Evolutionary conservation across 805 yeast genomes (phyloP).

Genomic region (Candida pseudoglaebosa): DNA sequence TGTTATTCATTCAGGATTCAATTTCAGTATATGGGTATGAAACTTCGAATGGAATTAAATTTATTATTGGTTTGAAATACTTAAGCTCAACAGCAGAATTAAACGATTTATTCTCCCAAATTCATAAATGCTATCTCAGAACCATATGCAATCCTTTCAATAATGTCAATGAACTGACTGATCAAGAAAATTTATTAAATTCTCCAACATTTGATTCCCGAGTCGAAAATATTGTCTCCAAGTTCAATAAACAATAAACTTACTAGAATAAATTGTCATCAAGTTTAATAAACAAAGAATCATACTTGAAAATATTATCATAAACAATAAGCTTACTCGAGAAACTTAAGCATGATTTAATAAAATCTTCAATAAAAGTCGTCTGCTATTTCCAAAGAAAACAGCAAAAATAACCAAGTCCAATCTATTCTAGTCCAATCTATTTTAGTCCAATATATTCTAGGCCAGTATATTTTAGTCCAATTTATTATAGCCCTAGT

Average conservation of each 20-base stretch:
- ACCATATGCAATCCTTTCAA: conserved; percentile 63
- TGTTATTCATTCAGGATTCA: conserved; percentile 65
- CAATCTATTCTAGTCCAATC: too few species aligned
- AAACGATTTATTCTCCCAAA: conserved; percentile 21
- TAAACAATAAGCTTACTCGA: too few species aligned
- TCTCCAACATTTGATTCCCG: conserved; percentile 27
- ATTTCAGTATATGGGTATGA: conserved; percentile 66
- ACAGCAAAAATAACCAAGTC: too few species aligned
- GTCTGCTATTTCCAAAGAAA: too few species aligned
- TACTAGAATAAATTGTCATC: too few species aligned
- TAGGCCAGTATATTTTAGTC: too few species aligned
- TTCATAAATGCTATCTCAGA: conserved; percentile 54
- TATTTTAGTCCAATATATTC: too few species aligned
- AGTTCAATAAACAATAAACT: conserved; percentile 9
- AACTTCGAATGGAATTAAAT: conserved; percentile 63
- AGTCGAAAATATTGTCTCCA: conserved; percentile 22
- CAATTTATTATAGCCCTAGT: too few species aligned
- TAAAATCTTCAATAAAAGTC: too few species aligned
- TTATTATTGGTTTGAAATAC: conserved; percentile 48
- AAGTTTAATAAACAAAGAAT: too few species aligned
- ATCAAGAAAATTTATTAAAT: conserved; percentile 23
- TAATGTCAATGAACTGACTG: conserved; percentile 14
- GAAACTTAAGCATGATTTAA: too few species aligned
- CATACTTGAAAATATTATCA: too few species aligned
- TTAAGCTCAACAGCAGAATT: conserved; percentile 2